These are phyloP conservation scores for Yamadazyma triangularis DNA, from an alignment of 1,139 yeast genomes.

Conservation along the genomic window DNA sequence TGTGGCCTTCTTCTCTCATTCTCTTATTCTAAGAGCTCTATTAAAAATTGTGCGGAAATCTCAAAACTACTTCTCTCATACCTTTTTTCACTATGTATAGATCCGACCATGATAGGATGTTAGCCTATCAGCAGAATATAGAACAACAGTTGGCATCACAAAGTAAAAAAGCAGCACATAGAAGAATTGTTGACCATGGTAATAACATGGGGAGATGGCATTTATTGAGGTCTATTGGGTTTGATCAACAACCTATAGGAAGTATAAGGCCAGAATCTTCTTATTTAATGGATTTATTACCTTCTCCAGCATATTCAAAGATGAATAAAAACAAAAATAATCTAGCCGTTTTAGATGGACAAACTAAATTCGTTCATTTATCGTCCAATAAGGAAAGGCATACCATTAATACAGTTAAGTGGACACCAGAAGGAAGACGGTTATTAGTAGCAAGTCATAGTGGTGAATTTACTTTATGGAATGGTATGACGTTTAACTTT, in stretches of 20 bases:
- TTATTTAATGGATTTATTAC: conserved; percentile 66
- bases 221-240: conserved; percentile 54
- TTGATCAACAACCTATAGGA: conserved; percentile 46
- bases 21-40: no score
- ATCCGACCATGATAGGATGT: conserved; percentile 12
- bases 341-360: conserved; percentile 53
- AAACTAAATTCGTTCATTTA: conserved; percentile 84
- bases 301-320: conserved; percentile 58
- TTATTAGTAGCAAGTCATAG: conserved; percentile 85
- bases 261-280: conserved; percentile 73
- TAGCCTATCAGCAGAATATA: conserved; percentile 30
- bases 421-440: conserved; percentile 97
- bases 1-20: no score
- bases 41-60: no score
- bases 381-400: conserved; percentile 90
- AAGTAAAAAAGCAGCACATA: conserved; percentile 52
- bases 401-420: conserved; percentile 82
- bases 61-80: no score
- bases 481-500: conserved; percentile 90
- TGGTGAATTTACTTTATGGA: conserved; percentile 97
- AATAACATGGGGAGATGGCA: conserved; percentile 75
- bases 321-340: conserved; percentile 27
- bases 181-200: conserved; percentile 88
- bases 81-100: conserved; percentile 5
- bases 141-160: conserved; percentile 45